A percentile compares a stretch with the other conserved stretches of the same genome.
These are phyloP conservation scores for Ascochyta pisi DNA, from an alignment of 2,329 filamentous ascomycete genomes.

Conservation along the genomic window DNA sequence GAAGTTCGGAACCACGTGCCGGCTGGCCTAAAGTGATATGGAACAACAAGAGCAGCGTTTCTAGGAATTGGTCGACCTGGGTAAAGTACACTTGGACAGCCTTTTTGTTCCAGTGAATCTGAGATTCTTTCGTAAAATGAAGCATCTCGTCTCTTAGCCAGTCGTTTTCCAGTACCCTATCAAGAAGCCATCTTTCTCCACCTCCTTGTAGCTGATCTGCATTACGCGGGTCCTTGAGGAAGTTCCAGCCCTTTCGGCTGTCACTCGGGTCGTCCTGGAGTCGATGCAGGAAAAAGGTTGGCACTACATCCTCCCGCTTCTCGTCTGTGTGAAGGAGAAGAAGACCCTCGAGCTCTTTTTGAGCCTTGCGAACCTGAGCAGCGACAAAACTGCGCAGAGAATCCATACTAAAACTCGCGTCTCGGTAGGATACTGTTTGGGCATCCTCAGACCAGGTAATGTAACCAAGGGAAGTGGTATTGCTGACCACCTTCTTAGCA, in stretches of 20 bases:
- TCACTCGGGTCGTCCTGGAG: not conserved
- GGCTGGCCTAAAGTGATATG: not conserved
- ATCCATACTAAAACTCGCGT: not conserved
- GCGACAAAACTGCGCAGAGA: not conserved
- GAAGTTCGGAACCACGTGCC: not conserved
- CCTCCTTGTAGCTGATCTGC: not conserved
- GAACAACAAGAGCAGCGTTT: not conserved
- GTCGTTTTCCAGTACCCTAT: not conserved
- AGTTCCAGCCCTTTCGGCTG: not conserved
- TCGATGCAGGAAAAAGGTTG: not conserved
- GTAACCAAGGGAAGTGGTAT: not conserved
- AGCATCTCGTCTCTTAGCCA: not conserved
- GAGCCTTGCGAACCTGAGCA: not conserved
- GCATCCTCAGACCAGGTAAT: not conserved
- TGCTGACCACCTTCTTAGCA: not conserved
- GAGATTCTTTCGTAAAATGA: not conserved
- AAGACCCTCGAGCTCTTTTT: not conserved
- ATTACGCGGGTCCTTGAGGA: not conserved
- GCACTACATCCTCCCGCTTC: not conserved
- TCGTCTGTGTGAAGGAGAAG: not conserved
- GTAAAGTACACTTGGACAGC: not conserved
- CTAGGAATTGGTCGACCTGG: not conserved
- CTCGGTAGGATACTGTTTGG: not conserved
- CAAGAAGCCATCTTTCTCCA: not conserved
- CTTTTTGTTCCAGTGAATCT: not conserved